phyloP scores from a whole-genome alignment of 2,329 filamentous ascomycete genomes.

The Chaetomium olivaceum region DNA sequence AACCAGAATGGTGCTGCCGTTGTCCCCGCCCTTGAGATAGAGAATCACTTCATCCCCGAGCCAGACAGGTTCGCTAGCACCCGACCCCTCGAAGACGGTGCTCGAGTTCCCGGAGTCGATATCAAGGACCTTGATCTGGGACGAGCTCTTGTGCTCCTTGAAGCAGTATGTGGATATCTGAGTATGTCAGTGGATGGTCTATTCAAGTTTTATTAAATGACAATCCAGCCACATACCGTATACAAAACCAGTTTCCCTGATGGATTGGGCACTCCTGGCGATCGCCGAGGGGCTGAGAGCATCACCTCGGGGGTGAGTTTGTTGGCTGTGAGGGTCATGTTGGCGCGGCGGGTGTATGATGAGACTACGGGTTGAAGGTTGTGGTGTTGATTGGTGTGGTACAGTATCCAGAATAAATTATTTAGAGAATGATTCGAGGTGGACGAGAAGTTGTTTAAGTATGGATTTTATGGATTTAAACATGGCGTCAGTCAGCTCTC shows the following conservation, averaged over 20 bases:
- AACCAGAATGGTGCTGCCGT: constrained; percentile 51
- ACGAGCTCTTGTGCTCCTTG: constrained; percentile 66
- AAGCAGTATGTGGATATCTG: constrained; percentile 77
- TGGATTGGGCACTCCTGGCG: constrained; percentile 67
- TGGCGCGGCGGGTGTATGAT: not conserved
- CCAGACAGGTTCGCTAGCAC: constrained; percentile 74
- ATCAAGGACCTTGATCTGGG: constrained; percentile 69
- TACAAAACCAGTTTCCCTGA: constrained; percentile 66
- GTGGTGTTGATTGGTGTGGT: not conserved
- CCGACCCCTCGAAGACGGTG: constrained; percentile 63
- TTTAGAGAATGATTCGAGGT: not conserved
- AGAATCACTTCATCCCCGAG: constrained; percentile 65
- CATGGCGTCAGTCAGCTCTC: not conserved
- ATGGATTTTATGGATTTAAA: no score
- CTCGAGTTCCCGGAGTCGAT: constrained; percentile 65
- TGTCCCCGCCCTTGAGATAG: constrained; percentile 53
- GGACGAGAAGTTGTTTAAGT: not conserved
- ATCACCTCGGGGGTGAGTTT: constrained; percentile 78
- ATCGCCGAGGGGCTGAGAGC: constrained; percentile 72
- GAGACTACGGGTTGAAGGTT: not conserved
- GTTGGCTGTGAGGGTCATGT: constrained; percentile 68
- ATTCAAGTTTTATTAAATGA: not conserved
- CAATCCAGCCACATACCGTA: constrained; percentile 47
- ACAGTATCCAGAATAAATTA: not conserved
- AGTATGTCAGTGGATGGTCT: not conserved